phyloP scores from a whole-genome alignment of 306 rosid genomes.

The Neltuma alba region DNA sequence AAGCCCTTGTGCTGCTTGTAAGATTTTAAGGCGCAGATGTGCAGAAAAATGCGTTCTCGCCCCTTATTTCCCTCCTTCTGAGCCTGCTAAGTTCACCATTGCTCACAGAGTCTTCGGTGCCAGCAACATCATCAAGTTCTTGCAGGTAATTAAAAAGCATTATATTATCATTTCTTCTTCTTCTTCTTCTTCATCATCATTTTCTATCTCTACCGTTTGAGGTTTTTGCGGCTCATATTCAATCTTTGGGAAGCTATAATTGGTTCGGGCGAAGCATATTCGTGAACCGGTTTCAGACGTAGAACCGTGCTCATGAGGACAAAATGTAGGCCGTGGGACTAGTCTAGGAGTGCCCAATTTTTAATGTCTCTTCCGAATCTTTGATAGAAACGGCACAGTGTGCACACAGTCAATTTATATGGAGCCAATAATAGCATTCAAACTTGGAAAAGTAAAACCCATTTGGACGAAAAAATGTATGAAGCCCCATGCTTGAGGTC shows the following conservation, averaged over 20 bases:
- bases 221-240: not conserved
- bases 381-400: not conserved
- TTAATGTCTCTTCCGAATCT: not conserved
- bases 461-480: not conserved
- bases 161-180: not conserved
- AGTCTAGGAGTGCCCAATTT: slow-evolving; percentile 27
- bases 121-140: slow-evolving; percentile 88
- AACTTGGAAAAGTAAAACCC: slow-evolving; percentile 27
- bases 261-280: not conserved
- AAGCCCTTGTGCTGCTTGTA: slow-evolving; percentile 96
- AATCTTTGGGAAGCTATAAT: too few species aligned
- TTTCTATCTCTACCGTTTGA: not conserved
- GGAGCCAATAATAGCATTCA: not conserved
- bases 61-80: slow-evolving; percentile 93
- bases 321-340: slow-evolving; percentile 2
- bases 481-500: not conserved
- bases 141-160: slow-evolving; percentile 60
- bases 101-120: slow-evolving; percentile 98
- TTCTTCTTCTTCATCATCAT: not conserved
- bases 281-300: not conserved
- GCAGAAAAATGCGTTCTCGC: slow-evolving; percentile 85
- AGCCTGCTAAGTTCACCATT: slow-evolving; percentile 88
- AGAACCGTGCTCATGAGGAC: not conserved
- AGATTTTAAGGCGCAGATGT: slow-evolving; percentile 83
- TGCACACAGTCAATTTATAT: not conserved